Evolutionary conservation across 768 basidiomycete genomes (phyloP).

Genomic region (Heimioporus sp.): DNA sequence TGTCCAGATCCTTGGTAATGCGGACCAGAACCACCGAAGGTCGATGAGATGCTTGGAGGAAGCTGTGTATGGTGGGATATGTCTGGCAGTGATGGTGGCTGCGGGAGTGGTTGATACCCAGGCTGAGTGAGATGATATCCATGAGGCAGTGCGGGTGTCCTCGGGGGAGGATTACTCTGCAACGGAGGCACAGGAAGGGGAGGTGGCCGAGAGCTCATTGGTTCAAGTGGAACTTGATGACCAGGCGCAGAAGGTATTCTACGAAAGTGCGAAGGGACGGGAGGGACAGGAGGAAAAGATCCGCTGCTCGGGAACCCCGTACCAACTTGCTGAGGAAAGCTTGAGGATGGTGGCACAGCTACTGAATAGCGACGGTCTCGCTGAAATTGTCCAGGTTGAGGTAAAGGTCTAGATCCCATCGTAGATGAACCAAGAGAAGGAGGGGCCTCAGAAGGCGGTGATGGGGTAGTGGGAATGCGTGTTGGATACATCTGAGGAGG

Average conservation of each 20-base stretch:
- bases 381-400: conserved; percentile 31
- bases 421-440: conserved; percentile 1
- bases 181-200: conserved; percentile 28
- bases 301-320: conserved; percentile 14
- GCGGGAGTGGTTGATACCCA: conserved; percentile 34
- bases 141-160: conserved; percentile 48
- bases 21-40: conserved; percentile 21
- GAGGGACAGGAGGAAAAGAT: conserved; percentile 16
- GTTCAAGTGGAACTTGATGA: conserved; percentile 24
- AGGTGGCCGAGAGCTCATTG: conserved; percentile 13
- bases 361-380: conserved; percentile 31
- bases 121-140: conserved; percentile 44
- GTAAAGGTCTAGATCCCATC: conserved; percentile 29
- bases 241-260: conserved; percentile 26
- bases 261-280: conserved; percentile 35
- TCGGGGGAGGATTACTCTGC: conserved; percentile 30
- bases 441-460: conserved; percentile 24
- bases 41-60: conserved; percentile 21
- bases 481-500: conserved; percentile 25
- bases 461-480: conserved; percentile 17
- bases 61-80: conserved; percentile 28
- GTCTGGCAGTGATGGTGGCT: conserved; percentile 32
- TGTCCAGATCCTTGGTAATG: conserved; percentile 42
- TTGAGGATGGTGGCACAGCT: conserved; percentile 27
- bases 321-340: conserved; percentile 28